Conservation (phyloP, 2,329 filamentous ascomycete species). For the Sclerotinia subarctica region DNA sequence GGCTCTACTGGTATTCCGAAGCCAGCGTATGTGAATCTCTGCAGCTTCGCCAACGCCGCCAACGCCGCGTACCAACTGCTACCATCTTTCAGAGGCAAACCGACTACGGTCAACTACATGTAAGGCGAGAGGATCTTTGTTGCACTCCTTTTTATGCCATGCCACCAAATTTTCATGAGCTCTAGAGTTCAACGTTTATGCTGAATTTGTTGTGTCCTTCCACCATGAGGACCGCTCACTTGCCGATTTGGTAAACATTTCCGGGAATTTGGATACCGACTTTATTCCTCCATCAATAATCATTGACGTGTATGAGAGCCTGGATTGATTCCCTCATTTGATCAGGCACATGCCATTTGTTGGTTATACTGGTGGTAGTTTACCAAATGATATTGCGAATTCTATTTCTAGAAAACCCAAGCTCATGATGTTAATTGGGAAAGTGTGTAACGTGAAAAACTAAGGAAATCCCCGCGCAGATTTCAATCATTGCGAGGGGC, state of each 20-base stretch:
- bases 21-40: conserved; percentile 9
- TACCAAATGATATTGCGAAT: neutral
- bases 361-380: neutral
- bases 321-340: too few relatives aligned
- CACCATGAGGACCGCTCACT: too few relatives aligned
- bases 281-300: neutral
- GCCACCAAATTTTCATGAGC: too few relatives aligned
- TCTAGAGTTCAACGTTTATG: too few relatives aligned
- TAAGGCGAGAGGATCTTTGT: neutral
- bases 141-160: too few relatives aligned
- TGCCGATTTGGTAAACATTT: too few relatives aligned
- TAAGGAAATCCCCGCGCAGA: neutral
- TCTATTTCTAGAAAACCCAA: neutral
- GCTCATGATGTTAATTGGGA: neutral
- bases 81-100: too few relatives aligned
- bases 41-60: too few relatives aligned
- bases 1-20: conserved; percentile 22
- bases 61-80: too few relatives aligned
- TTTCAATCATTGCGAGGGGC: neutral
- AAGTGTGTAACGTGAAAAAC: neutral
- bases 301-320: neutral
- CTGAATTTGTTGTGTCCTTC: too few relatives aligned
- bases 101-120: neutral
- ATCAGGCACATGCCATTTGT: neutral
- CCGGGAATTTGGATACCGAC: too few relatives aligned